Evolutionary conservation across 345 rosid genomes (phyloP).

Genomic region (Rhodamnia rubescens): DNA sequence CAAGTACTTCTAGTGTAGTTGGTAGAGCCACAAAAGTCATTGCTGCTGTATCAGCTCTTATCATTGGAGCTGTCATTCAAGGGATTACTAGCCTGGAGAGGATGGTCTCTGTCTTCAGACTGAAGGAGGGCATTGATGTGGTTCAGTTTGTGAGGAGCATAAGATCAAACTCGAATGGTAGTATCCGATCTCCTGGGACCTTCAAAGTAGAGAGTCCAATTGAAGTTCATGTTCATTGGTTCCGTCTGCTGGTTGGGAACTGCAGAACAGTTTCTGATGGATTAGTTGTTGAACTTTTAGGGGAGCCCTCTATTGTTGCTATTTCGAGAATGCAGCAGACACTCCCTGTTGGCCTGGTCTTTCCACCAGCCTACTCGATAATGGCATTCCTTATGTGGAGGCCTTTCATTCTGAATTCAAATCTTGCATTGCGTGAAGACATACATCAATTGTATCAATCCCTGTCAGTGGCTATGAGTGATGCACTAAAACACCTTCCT

Average conservation of each 20-base stretch:
- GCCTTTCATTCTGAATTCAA: constrained; percentile 43
- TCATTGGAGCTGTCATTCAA: constrained; percentile 71
- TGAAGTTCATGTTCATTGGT: constrained; percentile 86
- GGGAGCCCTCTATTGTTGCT: constrained; percentile 79
- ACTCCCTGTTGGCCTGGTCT: constrained; percentile 77
- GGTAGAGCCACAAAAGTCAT: constrained; percentile 52
- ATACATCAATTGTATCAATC: constrained; percentile 66
- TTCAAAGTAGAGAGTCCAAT: constrained; percentile 53
- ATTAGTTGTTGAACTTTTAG: constrained; percentile 75
- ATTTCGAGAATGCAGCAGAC: constrained; percentile 90
- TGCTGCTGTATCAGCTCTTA: constrained; percentile 81
- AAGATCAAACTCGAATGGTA: constrained; percentile 78
- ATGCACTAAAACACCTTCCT: constrained; percentile 75
- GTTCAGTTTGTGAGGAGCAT: constrained; percentile 65
- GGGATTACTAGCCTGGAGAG: constrained; percentile 96
- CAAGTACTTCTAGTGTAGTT: constrained; percentile 17
- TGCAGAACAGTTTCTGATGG: constrained; percentile 87
- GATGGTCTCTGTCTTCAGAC: constrained; percentile 68
- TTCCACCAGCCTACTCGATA: constrained; percentile 85
- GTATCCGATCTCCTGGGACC: constrained; percentile 45
- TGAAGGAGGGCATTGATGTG: constrained; percentile 81
- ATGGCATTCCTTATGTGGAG: constrained; percentile 80
- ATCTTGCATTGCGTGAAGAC: constrained; percentile 62
- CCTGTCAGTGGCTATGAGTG: constrained; percentile 59
- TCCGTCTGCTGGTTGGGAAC: constrained; percentile 83